phyloP scores from a whole-genome alignment of 345 rosid genomes.

The Angophora floribunda region DNA sequence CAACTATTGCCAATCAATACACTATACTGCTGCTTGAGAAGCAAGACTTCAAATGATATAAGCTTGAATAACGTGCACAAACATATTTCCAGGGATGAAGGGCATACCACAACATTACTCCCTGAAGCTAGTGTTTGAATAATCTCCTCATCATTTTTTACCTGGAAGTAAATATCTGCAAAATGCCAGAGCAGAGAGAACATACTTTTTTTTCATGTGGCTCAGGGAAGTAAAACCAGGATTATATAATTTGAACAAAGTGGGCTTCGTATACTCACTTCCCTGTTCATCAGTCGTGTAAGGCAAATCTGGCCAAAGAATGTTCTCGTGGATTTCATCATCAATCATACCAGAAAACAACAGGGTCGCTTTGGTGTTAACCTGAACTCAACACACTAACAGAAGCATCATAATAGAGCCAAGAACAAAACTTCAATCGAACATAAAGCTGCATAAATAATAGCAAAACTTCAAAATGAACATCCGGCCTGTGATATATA shows the following conservation, averaged over 20 bases:
- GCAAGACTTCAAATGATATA: background rate
- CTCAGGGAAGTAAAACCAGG: background rate
- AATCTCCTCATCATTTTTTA: slow-evolving; percentile 75
- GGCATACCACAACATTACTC: slow-evolving; percentile 65
- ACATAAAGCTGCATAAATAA: background rate
- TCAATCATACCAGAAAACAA: slow-evolving; percentile 50
- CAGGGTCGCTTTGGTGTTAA: slow-evolving; percentile 72
- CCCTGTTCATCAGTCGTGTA: slow-evolving; percentile 81
- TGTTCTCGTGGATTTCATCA: slow-evolving; percentile 62
- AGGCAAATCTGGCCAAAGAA: slow-evolving; percentile 83
- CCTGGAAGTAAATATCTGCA: slow-evolving; percentile 83
- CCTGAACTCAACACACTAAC: slow-evolving; percentile 66
- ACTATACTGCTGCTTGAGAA: background rate
- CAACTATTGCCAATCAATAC: background rate
- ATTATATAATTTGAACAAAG: background rate
- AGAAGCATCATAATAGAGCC: slow-evolving; percentile 31
- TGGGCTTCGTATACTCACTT: slow-evolving; percentile 35
- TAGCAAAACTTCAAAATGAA: background rate
- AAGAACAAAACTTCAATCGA: background rate
- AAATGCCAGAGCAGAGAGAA: background rate
- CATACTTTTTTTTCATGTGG: slow-evolving; percentile 1
- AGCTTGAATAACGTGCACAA: background rate
- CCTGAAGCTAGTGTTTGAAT: slow-evolving; percentile 59
- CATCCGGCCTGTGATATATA: background rate
- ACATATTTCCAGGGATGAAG: background rate